phyloP scores from a whole-genome alignment of 78 protist species.

The Monosiga brevicollis region DNA sequence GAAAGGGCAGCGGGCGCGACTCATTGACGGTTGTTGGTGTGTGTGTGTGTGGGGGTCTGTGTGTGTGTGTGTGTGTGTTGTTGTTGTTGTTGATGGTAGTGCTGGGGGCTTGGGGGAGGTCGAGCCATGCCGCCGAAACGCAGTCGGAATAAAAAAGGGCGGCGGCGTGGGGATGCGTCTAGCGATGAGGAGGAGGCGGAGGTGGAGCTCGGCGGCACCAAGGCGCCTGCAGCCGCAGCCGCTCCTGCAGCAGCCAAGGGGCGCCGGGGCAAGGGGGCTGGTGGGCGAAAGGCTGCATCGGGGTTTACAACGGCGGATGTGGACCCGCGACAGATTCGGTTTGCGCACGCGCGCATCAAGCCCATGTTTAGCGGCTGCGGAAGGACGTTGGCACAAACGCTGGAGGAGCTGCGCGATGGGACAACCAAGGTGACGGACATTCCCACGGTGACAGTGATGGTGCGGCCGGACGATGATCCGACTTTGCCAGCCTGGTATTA shows the following conservation, averaged over 20 bases:
- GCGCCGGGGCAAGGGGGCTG: background rate
- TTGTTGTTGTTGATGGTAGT: background rate
- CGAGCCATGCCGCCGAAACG: too few relatives aligned
- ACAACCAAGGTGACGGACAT: background rate
- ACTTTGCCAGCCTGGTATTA: background rate
- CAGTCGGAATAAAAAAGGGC: too few relatives aligned
- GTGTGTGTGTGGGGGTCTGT: too few relatives aligned
- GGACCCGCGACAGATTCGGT: background rate
- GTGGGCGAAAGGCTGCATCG: background rate
- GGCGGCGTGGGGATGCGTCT: background rate
- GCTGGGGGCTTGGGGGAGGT: too few relatives aligned
- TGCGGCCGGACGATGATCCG: background rate
- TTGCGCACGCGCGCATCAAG: background rate
- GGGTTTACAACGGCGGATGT: background rate
- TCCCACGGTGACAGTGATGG: background rate
- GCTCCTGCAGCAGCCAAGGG: background rate
- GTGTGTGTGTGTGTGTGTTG: background rate
- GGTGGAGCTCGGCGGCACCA: background rate
- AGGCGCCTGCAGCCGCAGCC: too few relatives aligned
- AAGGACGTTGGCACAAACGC: background rate
- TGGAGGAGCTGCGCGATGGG: background rate
- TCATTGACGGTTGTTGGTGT: too few relatives aligned
- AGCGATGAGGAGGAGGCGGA: background rate
- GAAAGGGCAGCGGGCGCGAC: too few relatives aligned
- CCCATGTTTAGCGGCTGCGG: background rate